Percentiles rank a stretch among this genome's conserved stretches.
These are phyloP conservation scores for Sugiyamaella mastotermitis DNA, from an alignment of 805 yeast genomes.

Conservation along the genomic window DNA sequence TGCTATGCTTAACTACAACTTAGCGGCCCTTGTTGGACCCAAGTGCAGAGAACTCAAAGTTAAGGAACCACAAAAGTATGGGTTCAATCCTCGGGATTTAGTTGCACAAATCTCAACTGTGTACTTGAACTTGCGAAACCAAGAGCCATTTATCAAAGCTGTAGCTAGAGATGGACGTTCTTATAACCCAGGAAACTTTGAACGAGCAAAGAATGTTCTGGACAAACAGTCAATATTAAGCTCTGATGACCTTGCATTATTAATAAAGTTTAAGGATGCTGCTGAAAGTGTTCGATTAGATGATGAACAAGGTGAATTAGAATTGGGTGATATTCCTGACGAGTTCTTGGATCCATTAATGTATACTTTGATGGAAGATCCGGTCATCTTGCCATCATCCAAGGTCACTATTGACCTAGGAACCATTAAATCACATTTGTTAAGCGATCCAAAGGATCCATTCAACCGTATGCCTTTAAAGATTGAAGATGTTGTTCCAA, in stretches of 20 bases:
- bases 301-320: constrained; percentile 72
- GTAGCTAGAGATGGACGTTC: constrained; percentile 93
- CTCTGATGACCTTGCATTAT: constrained; percentile 44
- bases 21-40: constrained; percentile 92
- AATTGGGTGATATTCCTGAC: constrained; percentile 91
- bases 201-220: constrained; percentile 64
- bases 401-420: constrained; percentile 80
- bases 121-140: constrained; percentile 62
- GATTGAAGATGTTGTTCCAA: constrained; percentile 80
- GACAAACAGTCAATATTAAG: constrained; percentile 49
- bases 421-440: constrained; percentile 86
- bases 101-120: constrained; percentile 67
- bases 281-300: constrained; percentile 53
- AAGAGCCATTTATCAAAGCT: constrained; percentile 64
- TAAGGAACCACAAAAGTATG: constrained; percentile 70
- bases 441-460: constrained; percentile 96
- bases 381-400: constrained; percentile 88
- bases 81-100: constrained; percentile 72
- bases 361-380: constrained; percentile 94
- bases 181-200: constrained; percentile 59
- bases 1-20: constrained; percentile 90
- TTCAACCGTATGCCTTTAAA: constrained; percentile 89
- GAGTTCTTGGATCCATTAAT: constrained; percentile 95
- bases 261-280: constrained; percentile 52
- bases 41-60: constrained; percentile 86